These are phyloP conservation scores for Phialophora tarda DNA, from an alignment of 2,329 filamentous ascomycete species.

Conservation along the genomic window DNA sequence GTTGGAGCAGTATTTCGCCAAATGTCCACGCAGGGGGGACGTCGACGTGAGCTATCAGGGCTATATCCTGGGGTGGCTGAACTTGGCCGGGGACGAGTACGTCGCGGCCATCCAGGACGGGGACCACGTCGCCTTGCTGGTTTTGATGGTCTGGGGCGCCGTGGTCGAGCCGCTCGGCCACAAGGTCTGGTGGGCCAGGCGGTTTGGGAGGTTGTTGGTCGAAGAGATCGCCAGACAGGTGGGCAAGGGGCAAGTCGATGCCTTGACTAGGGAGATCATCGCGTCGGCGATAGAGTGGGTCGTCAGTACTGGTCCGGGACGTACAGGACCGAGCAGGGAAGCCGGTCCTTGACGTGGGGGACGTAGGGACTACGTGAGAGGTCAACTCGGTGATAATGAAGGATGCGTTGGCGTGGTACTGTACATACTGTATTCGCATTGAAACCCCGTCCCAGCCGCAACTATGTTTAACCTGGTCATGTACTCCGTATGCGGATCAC, in stretches of 20 bases:
- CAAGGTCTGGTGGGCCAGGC: conserved; percentile 33
- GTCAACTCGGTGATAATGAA: no score
- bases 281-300: conserved; percentile 2
- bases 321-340: neutral
- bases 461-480: no score
- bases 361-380: no score
- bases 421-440: no score
- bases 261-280: conserved; percentile 9
- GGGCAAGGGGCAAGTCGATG: neutral
- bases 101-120: conserved; percentile 27
- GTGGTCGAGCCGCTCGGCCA: conserved; percentile 28
- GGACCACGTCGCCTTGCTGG: conserved; percentile 31
- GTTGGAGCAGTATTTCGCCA: conserved; percentile 29
- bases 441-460: no score
- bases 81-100: conserved; percentile 35
- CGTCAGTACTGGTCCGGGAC: neutral
- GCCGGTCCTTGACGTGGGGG: no score
- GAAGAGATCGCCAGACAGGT: conserved; percentile 27
- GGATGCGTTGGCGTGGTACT: no score
- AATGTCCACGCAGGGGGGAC: conserved; percentile 17
- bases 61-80: conserved; percentile 33
- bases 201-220: conserved; percentile 31
- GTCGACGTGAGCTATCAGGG: conserved; percentile 23
- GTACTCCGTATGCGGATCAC: no score
- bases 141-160: conserved; percentile 37